Evolutionary conservation across 768 basidiomycete species (phyloP), one percentile per base, ranked within the genome.

Genomic region (Lactarius deliciosus): DNA sequence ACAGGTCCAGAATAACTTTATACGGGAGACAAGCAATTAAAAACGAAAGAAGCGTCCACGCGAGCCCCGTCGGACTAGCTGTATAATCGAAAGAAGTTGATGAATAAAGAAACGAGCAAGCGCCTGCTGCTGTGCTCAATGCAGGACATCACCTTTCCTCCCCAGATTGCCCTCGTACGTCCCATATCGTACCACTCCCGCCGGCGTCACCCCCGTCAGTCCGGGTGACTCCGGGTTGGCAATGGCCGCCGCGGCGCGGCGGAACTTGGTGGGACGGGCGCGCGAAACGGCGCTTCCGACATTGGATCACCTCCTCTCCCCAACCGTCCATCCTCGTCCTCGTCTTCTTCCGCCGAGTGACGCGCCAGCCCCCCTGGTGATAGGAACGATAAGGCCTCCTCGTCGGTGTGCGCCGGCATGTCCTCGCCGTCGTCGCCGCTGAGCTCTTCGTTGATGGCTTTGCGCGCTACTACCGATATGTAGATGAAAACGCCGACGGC

Each of bases 401-500:
- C 70, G 34, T 69, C 68, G 8, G 70, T 71, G 43, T 71, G 68
- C 13, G 43, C 55, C 22, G 68, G 68, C 60, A 66, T 10, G 38
- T 76, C 77, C 36, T 76, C 77, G 38, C 82, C 82, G 64, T 83
- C 82, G 32, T 81, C 81, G 65, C 81, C 82, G 5, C 76, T 81
- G 11, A 84, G 77, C 67, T 84, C 83, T 34, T 83, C 82, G 69
- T 85, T 82, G 30, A 87, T 85, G 2, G 85, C 85, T 68, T 75
- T 70, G 70, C 92, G 88, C 47, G 93, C 93, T 65, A 96, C 86
- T 75, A 85, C 81, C 57, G 89, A 86, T 59, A 96, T 82, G 77
- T 96, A 96, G 58, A 92, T 71, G 69, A 94, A 84, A 70, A 95
- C 86, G 43, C 81, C 83, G 66, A 92, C 72, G 74, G 91, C 93